Evolutionary conservation across 179 eudicot genomes (phyloP), one percentile per base, ranked within the genome.

Genomic region (Corrigiola litoralis): DNA sequence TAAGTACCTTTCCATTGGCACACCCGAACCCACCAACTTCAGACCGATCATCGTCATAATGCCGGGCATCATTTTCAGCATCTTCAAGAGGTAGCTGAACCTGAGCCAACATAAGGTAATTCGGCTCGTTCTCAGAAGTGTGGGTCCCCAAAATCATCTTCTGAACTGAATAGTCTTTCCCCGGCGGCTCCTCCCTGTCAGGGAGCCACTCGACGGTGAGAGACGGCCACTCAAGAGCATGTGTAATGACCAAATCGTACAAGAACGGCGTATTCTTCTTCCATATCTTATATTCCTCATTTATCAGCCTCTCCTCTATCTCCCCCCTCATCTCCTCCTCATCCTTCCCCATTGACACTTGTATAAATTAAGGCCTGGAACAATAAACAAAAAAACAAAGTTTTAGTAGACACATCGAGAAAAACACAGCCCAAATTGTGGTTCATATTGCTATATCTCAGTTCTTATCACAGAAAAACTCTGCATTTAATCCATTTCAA

Each of bases 141-240:
- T 91, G 96, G 6, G 97, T 91, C 46, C 97, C 97, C 62, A 91
- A 72, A 49, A 91, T 84, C 89, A 91, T 81, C 82, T 91, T 91
- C 79, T 91, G 97, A 9, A 84, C 87, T 1, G 87, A 80, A 62
- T 83, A 85, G 63, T 91, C 96, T 74, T 91, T 91, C 50, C 90
- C 97, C 1, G 96, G 81, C 17, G 87, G 96, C 85, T 91, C 96
- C 23, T 83, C 84, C 20, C 86, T 70, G 61, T 80, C 89, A 17
- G 94, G 91, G 3, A 91, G 87, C 97, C 97, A 91, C 78, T 91
- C 96, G 17, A 91, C 97, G 31, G 97, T 91, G 63, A 91, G 88
- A 3, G 97, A 91, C 0, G 97, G 97, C 97, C 96, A 91, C 57
- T 89, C 94, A 16, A 88, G 91, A 40, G 94, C 97, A 18, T 91